Conservation (phyloP, 73 alveolate species). For the Tetrahymena thermophila region DNA sequence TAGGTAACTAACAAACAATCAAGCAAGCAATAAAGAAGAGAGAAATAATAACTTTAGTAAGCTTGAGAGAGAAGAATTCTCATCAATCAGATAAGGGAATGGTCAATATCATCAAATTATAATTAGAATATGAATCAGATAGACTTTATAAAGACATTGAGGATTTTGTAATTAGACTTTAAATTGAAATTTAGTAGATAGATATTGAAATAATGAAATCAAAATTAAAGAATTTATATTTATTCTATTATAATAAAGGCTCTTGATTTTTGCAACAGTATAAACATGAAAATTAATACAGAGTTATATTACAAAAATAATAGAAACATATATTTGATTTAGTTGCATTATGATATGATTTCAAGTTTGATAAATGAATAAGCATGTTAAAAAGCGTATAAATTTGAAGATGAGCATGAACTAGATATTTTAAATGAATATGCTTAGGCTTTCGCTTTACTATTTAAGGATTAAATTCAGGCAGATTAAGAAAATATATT, state of each 20-base stretch:
- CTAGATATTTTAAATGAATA: neutral
- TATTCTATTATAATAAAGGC: neutral
- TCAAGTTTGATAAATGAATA: neutral
- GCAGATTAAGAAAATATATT: too few relatives aligned
- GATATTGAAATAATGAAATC: neutral
- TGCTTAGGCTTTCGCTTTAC: neutral
- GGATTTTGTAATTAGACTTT: neutral
- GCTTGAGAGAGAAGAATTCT: neutral
- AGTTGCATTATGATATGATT: neutral
- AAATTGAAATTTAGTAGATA: neutral
- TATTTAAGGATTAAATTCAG: too few relatives aligned
- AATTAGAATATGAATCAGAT: neutral
- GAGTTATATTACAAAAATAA: neutral
- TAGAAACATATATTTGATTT: too few relatives aligned
- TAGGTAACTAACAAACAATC: too few relatives aligned
- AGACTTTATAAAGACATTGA: neutral
- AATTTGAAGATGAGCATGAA: neutral
- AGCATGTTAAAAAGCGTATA: too few relatives aligned
- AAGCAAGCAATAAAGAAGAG: neutral
- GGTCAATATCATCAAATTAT: neutral
- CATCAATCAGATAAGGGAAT: neutral
- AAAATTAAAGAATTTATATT: too few relatives aligned
- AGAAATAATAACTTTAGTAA: too few relatives aligned
- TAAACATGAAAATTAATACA: neutral
- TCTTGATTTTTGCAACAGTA: neutral